Conservation (phyloP, 805 yeast species). For the Hanseniaspora guilliermondii region DNA sequence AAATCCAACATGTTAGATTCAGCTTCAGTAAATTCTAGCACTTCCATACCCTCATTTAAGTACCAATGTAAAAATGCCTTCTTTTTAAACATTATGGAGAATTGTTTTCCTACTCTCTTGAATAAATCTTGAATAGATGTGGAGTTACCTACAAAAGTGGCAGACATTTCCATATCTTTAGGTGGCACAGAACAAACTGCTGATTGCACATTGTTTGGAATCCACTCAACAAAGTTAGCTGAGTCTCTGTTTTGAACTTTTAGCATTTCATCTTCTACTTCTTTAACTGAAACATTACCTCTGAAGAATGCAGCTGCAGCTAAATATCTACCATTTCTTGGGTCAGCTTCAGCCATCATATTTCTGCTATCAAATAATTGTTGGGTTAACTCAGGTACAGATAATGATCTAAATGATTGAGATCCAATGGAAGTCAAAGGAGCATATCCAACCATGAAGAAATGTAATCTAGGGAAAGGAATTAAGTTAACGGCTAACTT, state of each 20-base stretch:
- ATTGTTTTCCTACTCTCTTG: conserved; percentile 79
- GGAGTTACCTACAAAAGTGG: conserved; percentile 86
- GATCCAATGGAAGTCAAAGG: conserved; percentile 76
- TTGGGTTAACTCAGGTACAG: conserved; percentile 85
- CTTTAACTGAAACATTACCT: conserved; percentile 84
- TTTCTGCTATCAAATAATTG: conserved; percentile 85
- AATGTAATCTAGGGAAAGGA: conserved; percentile 90
- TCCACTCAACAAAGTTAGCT: conserved; percentile 85
- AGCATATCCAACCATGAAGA: conserved; percentile 91
- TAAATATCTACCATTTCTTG: conserved; percentile 78
- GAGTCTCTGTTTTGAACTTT: conserved; percentile 72
- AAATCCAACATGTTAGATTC: conserved; percentile 83
- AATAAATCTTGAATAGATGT: conserved; percentile 86
- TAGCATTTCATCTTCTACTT: conserved; percentile 87
- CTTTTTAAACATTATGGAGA: conserved; percentile 83
- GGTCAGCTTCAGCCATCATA: conserved; percentile 94
- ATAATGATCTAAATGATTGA: conserved; percentile 67
- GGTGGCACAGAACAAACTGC: conserved; percentile 90
- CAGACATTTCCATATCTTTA: conserved; percentile 71
- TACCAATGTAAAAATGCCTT: conserved; percentile 96
- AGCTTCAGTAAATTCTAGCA: conserved; percentile 86
- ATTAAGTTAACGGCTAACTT: conserved; percentile 88
- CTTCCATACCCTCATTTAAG: conserved; percentile 93
- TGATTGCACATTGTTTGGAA: conserved; percentile 88
- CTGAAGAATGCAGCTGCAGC: conserved; percentile 91